Conservation (phyloP, 495 filamentous ascomycete genomes). For the Penicillium maclennaniae region DNA sequence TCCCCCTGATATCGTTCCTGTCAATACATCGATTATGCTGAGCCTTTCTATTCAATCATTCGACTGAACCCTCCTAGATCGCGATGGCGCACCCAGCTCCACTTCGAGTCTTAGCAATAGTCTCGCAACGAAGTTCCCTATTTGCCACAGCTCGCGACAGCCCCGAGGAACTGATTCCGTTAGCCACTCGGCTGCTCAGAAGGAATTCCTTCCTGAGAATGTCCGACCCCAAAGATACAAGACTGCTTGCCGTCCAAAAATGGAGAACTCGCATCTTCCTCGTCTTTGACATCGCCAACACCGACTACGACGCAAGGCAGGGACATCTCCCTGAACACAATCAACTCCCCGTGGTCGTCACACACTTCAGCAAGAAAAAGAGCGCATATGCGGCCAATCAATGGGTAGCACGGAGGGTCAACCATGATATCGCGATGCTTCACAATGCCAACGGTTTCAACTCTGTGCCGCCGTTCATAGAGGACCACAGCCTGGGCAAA, state of each 20-base stretch:
- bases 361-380: slow-evolving; percentile 27
- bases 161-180: slow-evolving; percentile 19
- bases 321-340: slow-evolving; percentile 28
- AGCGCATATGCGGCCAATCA: slow-evolving; percentile 20
- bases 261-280: slow-evolving; percentile 24
- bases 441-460: slow-evolving; percentile 27
- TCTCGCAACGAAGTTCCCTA: slow-evolving; percentile 22
- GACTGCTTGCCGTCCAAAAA: slow-evolving; percentile 23
- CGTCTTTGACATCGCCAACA: slow-evolving; percentile 26
- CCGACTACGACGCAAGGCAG: slow-evolving; percentile 20
- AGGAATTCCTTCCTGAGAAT: slow-evolving; percentile 3
- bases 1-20: not conserved
- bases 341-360: slow-evolving; percentile 22
- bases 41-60: not conserved
- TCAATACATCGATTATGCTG: not conserved
- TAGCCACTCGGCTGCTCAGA: slow-evolving; percentile 17
- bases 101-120: slow-evolving; percentile 23
- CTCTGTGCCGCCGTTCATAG: slow-evolving; percentile 22
- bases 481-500: slow-evolving; percentile 22
- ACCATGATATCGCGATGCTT: slow-evolving; percentile 25
- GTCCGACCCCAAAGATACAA: slow-evolving; percentile 2
- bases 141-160: slow-evolving; percentile 15
- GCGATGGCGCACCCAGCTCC: slow-evolving; percentile 13
- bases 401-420: slow-evolving; percentile 22
- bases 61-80: slow-evolving; percentile 1